Percentiles rank a stretch among this genome's conserved stretches.
Evolutionary conservation across 441 rosid species (phyloP).

Genomic region (Aquilaria agallochum): DNA sequence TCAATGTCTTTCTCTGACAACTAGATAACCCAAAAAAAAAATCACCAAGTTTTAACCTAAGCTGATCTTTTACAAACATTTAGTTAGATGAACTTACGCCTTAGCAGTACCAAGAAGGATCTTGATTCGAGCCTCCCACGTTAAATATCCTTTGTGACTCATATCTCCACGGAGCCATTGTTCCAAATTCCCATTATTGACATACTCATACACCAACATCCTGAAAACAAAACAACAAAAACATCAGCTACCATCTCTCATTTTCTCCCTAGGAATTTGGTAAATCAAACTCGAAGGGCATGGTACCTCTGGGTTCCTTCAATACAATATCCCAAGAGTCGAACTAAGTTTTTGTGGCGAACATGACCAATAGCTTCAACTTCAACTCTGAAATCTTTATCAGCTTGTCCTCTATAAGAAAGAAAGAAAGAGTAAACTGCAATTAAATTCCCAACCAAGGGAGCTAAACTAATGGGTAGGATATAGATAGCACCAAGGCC

Average conservation of each 20-base stretch:
- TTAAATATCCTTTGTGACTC: conserved; percentile 56
- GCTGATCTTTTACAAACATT: conserved; percentile 5
- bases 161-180: conserved; percentile 80
- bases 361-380: conserved; percentile 86
- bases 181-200: conserved; percentile 78
- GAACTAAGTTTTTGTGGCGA: conserved; percentile 72
- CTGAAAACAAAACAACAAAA: conserved; percentile 23
- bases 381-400: conserved; percentile 77
- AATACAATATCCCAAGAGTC: conserved; percentile 76
- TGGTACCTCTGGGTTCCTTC: conserved; percentile 73
- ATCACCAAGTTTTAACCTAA: conserved; percentile 7
- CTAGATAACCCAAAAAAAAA: neutral
- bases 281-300: conserved; percentile 4
- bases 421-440: neutral
- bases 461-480: conserved; percentile 1
- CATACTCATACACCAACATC: conserved; percentile 70
- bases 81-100: conserved; percentile 46
- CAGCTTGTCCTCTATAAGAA: conserved; percentile 60
- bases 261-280: neutral
- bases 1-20: neutral
- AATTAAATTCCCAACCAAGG: too few species aligned
- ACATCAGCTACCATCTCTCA: conserved; percentile 2
- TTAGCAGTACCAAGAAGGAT: conserved; percentile 70
- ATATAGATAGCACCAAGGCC: neutral
- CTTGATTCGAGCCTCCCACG: conserved; percentile 80